Percentiles rank a stretch among this genome's conserved stretches.
phyloP scores from a whole-genome alignment of 164 flowering plant species.

The Annona squamosa region DNA sequence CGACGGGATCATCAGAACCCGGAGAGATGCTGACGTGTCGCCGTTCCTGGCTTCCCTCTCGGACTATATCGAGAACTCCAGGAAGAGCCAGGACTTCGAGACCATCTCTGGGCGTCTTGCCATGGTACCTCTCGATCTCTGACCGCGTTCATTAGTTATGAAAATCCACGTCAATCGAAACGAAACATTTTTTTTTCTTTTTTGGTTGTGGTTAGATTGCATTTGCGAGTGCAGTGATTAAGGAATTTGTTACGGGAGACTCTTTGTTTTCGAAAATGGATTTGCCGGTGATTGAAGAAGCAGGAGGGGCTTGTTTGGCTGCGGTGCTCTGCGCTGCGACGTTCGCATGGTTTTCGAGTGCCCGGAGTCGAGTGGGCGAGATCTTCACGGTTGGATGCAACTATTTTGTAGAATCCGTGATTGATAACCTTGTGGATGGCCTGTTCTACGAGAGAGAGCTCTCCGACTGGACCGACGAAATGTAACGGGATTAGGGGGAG shows the following conservation, averaged over 20 bases:
- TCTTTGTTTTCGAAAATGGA: constrained; percentile 77
- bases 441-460: constrained; percentile 59
- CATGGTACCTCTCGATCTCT: constrained; percentile 41
- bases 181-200: not conserved
- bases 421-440: constrained; percentile 75
- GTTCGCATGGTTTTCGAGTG: constrained; percentile 68
- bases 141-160: not conserved
- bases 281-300: constrained; percentile 48
- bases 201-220: constrained; percentile 37
- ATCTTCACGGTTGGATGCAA: constrained; percentile 59
- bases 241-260: constrained; percentile 59
- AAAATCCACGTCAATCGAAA: not conserved
- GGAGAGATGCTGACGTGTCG: constrained; percentile 31
- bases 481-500: not conserved
- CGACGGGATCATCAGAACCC: constrained; percentile 27
- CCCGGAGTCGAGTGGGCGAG: constrained; percentile 51
- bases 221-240: constrained; percentile 60
- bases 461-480: constrained; percentile 58
- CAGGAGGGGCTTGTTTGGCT: constrained; percentile 46
- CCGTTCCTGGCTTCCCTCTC: constrained; percentile 61
- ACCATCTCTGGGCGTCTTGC: constrained; percentile 86
- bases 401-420: constrained; percentile 63
- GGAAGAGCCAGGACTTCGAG: constrained; percentile 76
- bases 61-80: constrained; percentile 76
- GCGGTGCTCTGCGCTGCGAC: constrained; percentile 54